A percentile compares a stretch with the other conserved stretches of the same genome.
Conservation (phyloP, 228 moss, liverwort and hornwort genomes). For the Sphagnum fallax region DNA sequence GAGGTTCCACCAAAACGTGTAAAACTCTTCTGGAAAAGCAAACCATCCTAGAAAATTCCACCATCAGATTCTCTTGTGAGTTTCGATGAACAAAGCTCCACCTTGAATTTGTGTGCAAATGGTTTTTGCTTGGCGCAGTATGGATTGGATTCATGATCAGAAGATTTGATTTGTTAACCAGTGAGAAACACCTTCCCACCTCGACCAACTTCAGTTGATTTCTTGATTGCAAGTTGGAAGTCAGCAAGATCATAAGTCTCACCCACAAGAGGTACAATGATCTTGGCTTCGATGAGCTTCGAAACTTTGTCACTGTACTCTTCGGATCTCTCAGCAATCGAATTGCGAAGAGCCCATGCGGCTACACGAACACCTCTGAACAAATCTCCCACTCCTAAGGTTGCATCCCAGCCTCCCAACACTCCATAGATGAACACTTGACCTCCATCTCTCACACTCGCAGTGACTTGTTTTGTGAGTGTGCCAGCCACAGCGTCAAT, state of each 20-base stretch:
- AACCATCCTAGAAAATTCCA: too few relatives aligned
- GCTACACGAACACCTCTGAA: constrained; percentile 41
- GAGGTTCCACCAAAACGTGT: too few relatives aligned
- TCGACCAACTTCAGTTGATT: constrained; percentile 47
- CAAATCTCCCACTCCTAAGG: too few relatives aligned
- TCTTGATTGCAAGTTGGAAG: constrained; percentile 41
- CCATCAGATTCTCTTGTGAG: too few relatives aligned
- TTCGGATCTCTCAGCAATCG: constrained; percentile 21
- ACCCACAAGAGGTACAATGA: constrained; percentile 29
- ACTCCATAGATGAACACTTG: too few relatives aligned
- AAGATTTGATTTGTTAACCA: constrained; percentile 8
- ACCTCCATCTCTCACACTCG: too few relatives aligned
- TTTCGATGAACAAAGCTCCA: too few relatives aligned
- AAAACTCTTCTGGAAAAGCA: too few relatives aligned
- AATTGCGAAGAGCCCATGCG: constrained; percentile 28
- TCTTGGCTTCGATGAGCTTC: constrained; percentile 39
- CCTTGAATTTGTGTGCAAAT: too few relatives aligned
- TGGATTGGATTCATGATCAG: too few relatives aligned
- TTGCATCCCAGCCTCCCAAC: too few relatives aligned
- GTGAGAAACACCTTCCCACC: constrained; percentile 56
- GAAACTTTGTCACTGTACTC: constrained; percentile 15
- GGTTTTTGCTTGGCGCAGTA: too few relatives aligned
- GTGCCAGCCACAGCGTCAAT: constrained; percentile 44
- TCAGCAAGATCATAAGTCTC: constrained; percentile 40
- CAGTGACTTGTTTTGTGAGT: constrained; percentile 41